phyloP scores from a whole-genome alignment of 768 basidiomycete species.

The Boletus huronensis region DNA sequence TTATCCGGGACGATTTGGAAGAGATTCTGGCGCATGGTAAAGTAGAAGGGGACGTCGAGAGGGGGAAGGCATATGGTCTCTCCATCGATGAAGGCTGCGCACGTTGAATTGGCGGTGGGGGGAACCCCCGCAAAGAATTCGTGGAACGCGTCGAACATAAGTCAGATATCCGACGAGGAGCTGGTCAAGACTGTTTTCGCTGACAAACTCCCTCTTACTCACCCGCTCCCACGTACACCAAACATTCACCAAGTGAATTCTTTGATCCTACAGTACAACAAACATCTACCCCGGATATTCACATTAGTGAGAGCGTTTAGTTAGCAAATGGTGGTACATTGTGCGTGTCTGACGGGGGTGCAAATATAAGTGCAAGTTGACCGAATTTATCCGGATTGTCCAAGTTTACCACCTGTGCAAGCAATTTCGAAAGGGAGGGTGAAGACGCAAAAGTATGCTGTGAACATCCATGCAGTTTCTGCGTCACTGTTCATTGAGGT shows the following conservation, averaged over 20 bases:
- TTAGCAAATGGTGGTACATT: conserved; percentile 31
- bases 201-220: neutral
- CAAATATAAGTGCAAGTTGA: conserved; percentile 29
- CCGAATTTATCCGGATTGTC: conserved; percentile 32
- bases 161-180: neutral
- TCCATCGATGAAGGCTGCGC: conserved; percentile 32
- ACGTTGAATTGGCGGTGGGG: conserved; percentile 36
- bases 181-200: neutral
- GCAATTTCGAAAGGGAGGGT: conserved; percentile 16
- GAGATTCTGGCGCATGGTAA: conserved; percentile 41
- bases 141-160: conserved; percentile 17
- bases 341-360: conserved; percentile 23
- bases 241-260: conserved; percentile 7
- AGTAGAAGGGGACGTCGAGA: conserved; percentile 53
- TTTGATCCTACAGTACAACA: conserved; percentile 34
- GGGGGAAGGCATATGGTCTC: conserved; percentile 36
- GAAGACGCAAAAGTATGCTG: conserved; percentile 5
- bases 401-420: conserved; percentile 22
- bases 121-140: conserved; percentile 2
- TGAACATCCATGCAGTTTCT: neutral
- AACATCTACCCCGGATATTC: conserved; percentile 30
- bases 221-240: conserved; percentile 12
- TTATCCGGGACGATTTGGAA: conserved; percentile 66
- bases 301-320: conserved; percentile 32
- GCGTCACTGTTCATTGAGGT: conserved; percentile 66